A percentile compares a stretch with the other conserved stretches of the same genome.
Evolutionary conservation across 2,329 filamentous ascomycete genomes (phyloP).

Genomic region (Venturia pyrina): DNA sequence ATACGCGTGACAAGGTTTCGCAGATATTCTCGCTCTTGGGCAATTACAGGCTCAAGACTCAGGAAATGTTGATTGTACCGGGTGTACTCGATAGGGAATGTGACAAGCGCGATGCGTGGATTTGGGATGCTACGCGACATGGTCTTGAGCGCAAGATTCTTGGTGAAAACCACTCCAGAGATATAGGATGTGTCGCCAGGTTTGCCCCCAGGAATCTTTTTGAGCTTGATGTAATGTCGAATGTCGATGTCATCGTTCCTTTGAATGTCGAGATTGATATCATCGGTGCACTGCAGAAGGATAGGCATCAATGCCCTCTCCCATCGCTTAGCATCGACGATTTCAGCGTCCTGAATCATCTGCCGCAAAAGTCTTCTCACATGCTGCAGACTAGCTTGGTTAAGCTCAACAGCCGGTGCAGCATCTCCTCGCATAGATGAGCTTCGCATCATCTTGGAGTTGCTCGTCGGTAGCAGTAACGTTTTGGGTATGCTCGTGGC

Average conservation of each 20-base stretch:
- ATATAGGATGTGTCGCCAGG: slow-evolving; percentile 93
- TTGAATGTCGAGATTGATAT: slow-evolving; percentile 86
- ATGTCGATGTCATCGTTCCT: slow-evolving; percentile 94
- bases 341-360: slow-evolving; percentile 63
- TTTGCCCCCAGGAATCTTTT: slow-evolving; percentile 85
- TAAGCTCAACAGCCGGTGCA: slow-evolving; percentile 71
- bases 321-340: slow-evolving; percentile 70
- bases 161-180: slow-evolving; percentile 92
- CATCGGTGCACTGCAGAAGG: slow-evolving; percentile 79
- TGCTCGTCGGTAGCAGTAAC: slow-evolving; percentile 19
- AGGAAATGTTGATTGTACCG: slow-evolving; percentile 92
- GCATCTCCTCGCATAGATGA: slow-evolving; percentile 70
- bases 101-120: slow-evolving; percentile 83
- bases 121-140: slow-evolving; percentile 81
- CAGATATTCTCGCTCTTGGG: slow-evolving; percentile 90
- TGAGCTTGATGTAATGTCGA: slow-evolving; percentile 92
- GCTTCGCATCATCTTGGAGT: slow-evolving; percentile 45
- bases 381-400: slow-evolving; percentile 77
- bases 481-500: slow-evolving; percentile 31
- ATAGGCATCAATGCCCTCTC: slow-evolving; percentile 86
- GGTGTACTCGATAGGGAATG: slow-evolving; percentile 92
- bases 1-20: slow-evolving; percentile 88
- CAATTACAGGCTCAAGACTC: slow-evolving; percentile 93
- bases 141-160: slow-evolving; percentile 90
- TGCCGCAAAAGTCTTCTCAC: slow-evolving; percentile 78